Conservation (phyloP, 2,329 filamentous ascomycete genomes). For the Xylaria sp. region DNA sequence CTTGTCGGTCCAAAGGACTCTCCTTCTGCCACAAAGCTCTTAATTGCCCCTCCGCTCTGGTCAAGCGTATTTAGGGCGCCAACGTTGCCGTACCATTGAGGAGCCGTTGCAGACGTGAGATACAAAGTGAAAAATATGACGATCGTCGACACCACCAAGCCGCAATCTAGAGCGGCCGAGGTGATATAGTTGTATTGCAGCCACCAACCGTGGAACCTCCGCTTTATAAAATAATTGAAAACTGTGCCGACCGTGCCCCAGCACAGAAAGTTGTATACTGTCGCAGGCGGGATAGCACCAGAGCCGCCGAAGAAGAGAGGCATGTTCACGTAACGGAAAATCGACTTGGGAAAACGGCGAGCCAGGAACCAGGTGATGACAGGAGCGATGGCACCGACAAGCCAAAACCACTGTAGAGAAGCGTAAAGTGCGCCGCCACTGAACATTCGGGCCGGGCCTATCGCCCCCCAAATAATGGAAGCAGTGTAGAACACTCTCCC, state of each 20-base stretch:
- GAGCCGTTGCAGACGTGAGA: slow-evolving; percentile 57
- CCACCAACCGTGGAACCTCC: slow-evolving; percentile 73
- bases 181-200: slow-evolving; percentile 77
- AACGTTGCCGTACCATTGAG: slow-evolving; percentile 66
- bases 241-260: slow-evolving; percentile 69
- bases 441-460: slow-evolving; percentile 73
- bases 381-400: slow-evolving; percentile 65
- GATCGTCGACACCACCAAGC: slow-evolving; percentile 66
- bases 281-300: slow-evolving; percentile 68
- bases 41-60: slow-evolving; percentile 46
- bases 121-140: slow-evolving; percentile 71
- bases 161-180: slow-evolving; percentile 71
- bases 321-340: slow-evolving; percentile 67
- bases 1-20: slow-evolving; percentile 55
- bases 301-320: slow-evolving; percentile 71
- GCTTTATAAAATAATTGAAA: slow-evolving; percentile 70
- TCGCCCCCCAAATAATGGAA: slow-evolving; percentile 73
- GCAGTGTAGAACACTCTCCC: slow-evolving; percentile 66
- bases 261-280: slow-evolving; percentile 69
- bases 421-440: slow-evolving; percentile 64
- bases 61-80: slow-evolving; percentile 52
- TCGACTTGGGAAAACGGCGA: slow-evolving; percentile 61
- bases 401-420: slow-evolving; percentile 70
- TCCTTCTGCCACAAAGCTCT: slow-evolving; percentile 44
- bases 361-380: slow-evolving; percentile 66